phyloP scores from a whole-genome alignment of 2,329 filamentous ascomycete species.

The Ophiostoma piceae region DNA sequence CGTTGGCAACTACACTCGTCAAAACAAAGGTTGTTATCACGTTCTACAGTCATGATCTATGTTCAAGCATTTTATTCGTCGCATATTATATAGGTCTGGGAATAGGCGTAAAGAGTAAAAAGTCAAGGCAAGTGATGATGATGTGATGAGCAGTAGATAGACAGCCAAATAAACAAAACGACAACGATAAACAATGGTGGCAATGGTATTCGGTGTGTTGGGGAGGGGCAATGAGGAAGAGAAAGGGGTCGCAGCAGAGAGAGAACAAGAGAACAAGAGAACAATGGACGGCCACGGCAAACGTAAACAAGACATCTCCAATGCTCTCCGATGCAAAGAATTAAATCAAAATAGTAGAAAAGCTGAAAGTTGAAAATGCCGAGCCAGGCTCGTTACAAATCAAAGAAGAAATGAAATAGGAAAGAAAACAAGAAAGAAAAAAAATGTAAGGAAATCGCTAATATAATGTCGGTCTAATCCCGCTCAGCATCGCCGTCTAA shows the following conservation, averaged over 20 bases:
- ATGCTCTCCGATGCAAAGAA: constrained; percentile 10
- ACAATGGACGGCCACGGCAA: constrained; percentile 1
- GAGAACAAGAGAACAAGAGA: constrained; percentile 6
- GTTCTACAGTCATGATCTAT: not conserved
- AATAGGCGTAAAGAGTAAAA: not conserved
- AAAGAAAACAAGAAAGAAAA: not conserved
- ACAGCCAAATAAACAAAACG: not conserved
- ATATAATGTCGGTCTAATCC: constrained; percentile 26
- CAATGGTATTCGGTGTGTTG: constrained; percentile 10
- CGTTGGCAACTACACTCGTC: not conserved
- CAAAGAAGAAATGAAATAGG: not conserved
- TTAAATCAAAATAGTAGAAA: not conserved
- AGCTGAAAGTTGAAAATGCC: not conserved
- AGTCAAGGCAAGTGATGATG: no score
- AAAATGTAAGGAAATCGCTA: constrained; percentile 7
- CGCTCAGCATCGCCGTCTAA: constrained; percentile 42
- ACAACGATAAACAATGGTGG: not conserved
- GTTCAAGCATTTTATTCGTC: not conserved
- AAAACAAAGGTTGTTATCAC: not conserved
- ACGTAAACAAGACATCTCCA: not conserved
- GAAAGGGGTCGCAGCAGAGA: not conserved
- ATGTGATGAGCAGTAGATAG: not conserved
- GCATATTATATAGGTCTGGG: not conserved
- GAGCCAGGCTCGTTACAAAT: constrained; percentile 3
- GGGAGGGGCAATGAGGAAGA: constrained; percentile 6